Evolutionary conservation across 225 moss, liverwort and hornwort genomes (phyloP).

Genomic region (Ulota crispa): DNA sequence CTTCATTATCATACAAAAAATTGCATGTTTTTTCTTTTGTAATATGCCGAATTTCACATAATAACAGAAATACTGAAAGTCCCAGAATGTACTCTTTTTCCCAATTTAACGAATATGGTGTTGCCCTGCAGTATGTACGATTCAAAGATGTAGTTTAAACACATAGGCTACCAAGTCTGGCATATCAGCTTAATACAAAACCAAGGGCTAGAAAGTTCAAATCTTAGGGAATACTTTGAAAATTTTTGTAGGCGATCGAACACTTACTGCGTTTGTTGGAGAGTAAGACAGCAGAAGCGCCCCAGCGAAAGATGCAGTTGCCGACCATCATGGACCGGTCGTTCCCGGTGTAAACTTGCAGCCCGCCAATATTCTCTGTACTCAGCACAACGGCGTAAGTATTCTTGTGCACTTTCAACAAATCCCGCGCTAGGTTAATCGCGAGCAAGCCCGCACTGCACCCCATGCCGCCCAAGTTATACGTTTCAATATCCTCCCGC

Average conservation of each 20-base stretch:
- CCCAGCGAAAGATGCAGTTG: slow-evolving; percentile 56
- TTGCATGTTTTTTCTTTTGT: too few relatives aligned
- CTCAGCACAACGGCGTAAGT: slow-evolving; percentile 42
- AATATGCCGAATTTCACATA: too few relatives aligned
- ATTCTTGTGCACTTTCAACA: slow-evolving; percentile 42
- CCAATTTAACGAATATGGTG: too few relatives aligned
- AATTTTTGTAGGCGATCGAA: background rate
- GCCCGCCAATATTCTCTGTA: slow-evolving; percentile 40
- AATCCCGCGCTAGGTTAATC: slow-evolving; percentile 33
- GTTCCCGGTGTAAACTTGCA: slow-evolving; percentile 38
- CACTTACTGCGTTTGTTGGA: slow-evolving; percentile 45
- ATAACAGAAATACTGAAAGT: too few relatives aligned
- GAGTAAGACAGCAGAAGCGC: slow-evolving; percentile 37
- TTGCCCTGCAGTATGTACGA: too few relatives aligned
- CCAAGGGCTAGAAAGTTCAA: background rate
- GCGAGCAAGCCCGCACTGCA: slow-evolving; percentile 49
- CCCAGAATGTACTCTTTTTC: too few relatives aligned
- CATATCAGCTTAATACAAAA: background rate
- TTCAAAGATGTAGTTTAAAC: background rate
- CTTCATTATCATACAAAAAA: too few relatives aligned
- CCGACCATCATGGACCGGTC: slow-evolving; percentile 55
- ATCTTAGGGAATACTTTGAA: background rate
- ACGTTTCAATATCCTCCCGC: slow-evolving; percentile 43
- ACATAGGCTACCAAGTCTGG: background rate
- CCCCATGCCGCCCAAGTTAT: slow-evolving; percentile 51